Evolutionary conservation across 352 stramenopile species (phyloP).

Genomic region (Achlya hypogyna): DNA sequence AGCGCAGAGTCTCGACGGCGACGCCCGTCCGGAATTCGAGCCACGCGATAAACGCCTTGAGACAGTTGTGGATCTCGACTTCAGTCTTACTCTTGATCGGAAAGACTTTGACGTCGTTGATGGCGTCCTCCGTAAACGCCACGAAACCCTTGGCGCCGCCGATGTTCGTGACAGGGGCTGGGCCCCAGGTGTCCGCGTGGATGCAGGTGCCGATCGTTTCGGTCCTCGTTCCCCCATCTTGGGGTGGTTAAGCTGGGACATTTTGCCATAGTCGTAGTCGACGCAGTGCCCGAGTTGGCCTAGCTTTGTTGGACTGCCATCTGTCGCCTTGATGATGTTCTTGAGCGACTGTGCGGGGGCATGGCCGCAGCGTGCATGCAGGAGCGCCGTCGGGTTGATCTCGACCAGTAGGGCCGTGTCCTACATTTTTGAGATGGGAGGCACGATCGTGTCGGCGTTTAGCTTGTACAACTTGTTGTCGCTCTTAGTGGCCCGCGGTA

Average conservation of each 20-base stretch:
- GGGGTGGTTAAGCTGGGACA: not conserved
- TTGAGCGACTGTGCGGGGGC: too few species aligned
- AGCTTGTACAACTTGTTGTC: not conserved
- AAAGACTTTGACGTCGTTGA: conserved; percentile 4
- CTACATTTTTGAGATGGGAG: not conserved
- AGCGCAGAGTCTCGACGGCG: conserved; percentile 19
- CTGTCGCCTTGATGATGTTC: too few species aligned
- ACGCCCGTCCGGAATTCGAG: conserved; percentile 11
- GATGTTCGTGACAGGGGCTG: conserved; percentile 13
- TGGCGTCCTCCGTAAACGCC: conserved; percentile 24
- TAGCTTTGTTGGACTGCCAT: too few species aligned
- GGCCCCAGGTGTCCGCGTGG: conserved; percentile 23
- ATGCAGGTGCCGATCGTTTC: conserved; percentile 1
- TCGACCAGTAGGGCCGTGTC: not conserved
- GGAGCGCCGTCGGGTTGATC: not conserved
- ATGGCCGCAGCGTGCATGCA: too few species aligned
- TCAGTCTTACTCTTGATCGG: not conserved
- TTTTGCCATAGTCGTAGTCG: conserved; percentile 24
- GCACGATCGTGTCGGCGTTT: not conserved
- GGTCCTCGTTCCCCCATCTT: conserved; percentile 14
- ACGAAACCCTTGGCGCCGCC: conserved; percentile 20
- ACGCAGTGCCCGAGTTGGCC: too few species aligned
- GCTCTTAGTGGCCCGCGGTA: not conserved
- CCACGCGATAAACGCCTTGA: conserved; percentile 14
- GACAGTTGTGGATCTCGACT: conserved; percentile 1